Evolutionary conservation across 805 yeast species (phyloP), one percentile per base, ranked within the genome.

Genomic region (Saccharomycopsis oosterbeekiorum): DNA sequence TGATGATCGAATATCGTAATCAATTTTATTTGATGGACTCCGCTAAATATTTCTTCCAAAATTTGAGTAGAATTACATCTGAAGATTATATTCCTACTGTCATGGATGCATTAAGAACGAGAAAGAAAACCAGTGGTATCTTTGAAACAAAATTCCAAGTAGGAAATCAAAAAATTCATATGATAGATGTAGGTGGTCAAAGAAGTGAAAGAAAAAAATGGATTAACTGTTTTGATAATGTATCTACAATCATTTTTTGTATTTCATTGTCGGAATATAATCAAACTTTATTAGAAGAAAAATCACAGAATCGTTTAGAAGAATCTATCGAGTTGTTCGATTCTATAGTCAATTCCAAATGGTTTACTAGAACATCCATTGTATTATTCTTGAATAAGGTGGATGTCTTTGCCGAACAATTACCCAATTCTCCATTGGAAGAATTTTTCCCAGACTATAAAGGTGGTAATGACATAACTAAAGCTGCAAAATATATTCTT

Each of bases 201-300:
- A 76, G 97, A 64, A 83, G 89, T 21, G 97, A 92, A 71, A 79
- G 97, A 64, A 84, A 86, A 67, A 92, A 94, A 73, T 94, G 99
- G 99, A 91, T 94, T 64, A 96, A 94, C 73, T 89, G 97, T 70
- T 94, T 94, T 68, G 97, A 91, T 72, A 90, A 91, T 67, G 97
- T 92, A 40, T 88, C 97, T 0, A 78, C 88, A 56, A 86, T 92
- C 58, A 89, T 92, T 63, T 92, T 91, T 70, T 91, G 97, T 72
- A 97, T 91, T 24, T 91, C 97, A 0, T 74, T 92, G 59, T 85
- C 93, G 1, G 97, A 92, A 70, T 92, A 92, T 70, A 97, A 92
- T 71, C 97, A 91, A 73, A 85, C 83, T 2, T 74, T 92, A 62
- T 73, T 89, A 62, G 97, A 89, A 72, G 91, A 88, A 64, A 78